Percentiles rank a stretch among this genome's conserved stretches.
Conservation (phyloP, 192 early-diverging fungal genomes). For the Coemansia sp. region DNA sequence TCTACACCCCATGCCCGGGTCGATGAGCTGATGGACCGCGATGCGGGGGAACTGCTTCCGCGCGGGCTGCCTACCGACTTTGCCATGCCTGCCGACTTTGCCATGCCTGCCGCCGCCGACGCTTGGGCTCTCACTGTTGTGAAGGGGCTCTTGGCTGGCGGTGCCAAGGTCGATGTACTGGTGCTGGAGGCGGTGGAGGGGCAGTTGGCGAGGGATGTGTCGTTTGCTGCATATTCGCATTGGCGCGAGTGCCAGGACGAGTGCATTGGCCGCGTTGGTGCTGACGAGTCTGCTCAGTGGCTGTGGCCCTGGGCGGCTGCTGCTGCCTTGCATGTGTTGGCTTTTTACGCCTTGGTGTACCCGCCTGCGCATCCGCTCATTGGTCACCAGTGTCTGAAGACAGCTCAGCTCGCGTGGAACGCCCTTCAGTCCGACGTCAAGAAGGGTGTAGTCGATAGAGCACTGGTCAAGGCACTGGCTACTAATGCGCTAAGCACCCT, state of each 20-base stretch:
- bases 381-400: slow-evolving; percentile 34
- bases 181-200: slow-evolving; percentile 1
- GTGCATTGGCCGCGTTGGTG: slow-evolving; percentile 18
- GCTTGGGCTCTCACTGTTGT: slow-evolving; percentile 19
- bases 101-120: slow-evolving; percentile 9
- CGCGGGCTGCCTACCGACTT: slow-evolving; percentile 27
- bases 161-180: not conserved
- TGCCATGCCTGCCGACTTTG: slow-evolving; percentile 18
- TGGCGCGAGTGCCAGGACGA: slow-evolving; percentile 53
- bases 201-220: slow-evolving; percentile 15
- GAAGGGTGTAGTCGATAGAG: not conserved
- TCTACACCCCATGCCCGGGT: slow-evolving; percentile 3
- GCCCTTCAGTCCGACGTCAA: not conserved
- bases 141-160: not conserved
- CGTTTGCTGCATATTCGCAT: slow-evolving; percentile 40
- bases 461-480: not conserved
- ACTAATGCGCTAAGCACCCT: not conserved
- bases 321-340: slow-evolving; percentile 35
- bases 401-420: slow-evolving; percentile 31
- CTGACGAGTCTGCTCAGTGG: not conserved
- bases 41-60: slow-evolving; percentile 6
- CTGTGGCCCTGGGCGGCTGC: slow-evolving; percentile 19
- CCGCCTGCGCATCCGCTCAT: slow-evolving; percentile 24
- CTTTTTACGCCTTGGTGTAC: slow-evolving; percentile 29
- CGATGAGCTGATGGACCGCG: slow-evolving; percentile 27